Evolutionary conservation across 371 early-diverging fungal genomes (phyloP), one percentile per base, ranked within the genome.

Genomic region (Capillidium heterosporum): DNA sequence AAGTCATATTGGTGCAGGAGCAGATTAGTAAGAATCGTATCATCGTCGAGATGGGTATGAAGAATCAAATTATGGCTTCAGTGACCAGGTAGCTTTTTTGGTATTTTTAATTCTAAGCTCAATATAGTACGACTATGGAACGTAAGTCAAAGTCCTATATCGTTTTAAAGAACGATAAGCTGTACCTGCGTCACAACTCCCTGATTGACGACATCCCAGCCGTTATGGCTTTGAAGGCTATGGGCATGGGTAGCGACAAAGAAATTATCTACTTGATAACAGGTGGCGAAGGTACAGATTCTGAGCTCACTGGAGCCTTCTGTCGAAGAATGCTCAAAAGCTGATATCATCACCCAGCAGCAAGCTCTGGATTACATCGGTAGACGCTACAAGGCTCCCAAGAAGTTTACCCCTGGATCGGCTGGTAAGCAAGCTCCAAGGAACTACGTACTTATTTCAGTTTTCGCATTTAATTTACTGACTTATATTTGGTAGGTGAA

Each of bases 11-110:
- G 56, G 97, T 99, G 27, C 99, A 99, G 71, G 99, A 99, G 74
- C 99, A 99, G 63, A 76, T 99, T 67, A 90, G 94, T n/a, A 99
- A 99, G 72, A 99, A 99, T 75, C 85, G 99, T 73, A 99, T 99
- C 59, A 91, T 99, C 67, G 89, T 99, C 21, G 98, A 99, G 58
- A 73, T 75, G 0, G 99, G 99, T 61, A 72, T 81, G 32, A 87
- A 84, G 64, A 94, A 94, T 0, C 70, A 75, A 29, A 81, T 95
- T 48, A 71, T 71, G 47, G 90, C 93, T 39, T 80, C 75, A 56
- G 97, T 96, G 4, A 91, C 89, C 29, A 72, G 67, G 70, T 71
- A 62, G 23, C 23, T 56, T 5, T n/a, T 19, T 44, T 44, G 15
- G 3, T 59, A 31, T 41, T 48, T 35, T 44, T 4, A 32, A 32